phyloP scores from a whole-genome alignment of 2,329 filamentous ascomycete genomes.

The Exophiala sp. region DNA sequence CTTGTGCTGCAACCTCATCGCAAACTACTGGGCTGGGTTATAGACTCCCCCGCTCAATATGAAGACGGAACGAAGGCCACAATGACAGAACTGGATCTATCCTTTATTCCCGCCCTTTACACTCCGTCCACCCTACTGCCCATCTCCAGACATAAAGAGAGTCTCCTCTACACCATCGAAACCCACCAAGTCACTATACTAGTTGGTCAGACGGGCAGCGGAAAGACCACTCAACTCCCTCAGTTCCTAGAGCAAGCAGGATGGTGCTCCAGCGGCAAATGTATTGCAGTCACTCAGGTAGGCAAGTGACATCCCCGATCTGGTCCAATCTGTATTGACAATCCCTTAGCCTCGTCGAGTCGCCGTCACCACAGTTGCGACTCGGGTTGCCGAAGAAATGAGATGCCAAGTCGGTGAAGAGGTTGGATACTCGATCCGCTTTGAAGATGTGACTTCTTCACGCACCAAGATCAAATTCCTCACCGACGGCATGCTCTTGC shows the following conservation, averaged over 20 bases:
- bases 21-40: too few species aligned
- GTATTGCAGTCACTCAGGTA: constrained; percentile 87
- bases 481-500: constrained; percentile 83
- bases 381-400: constrained; percentile 83
- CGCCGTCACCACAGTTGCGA: constrained; percentile 82
- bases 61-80: too few species aligned
- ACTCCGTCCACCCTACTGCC: constrained; percentile 79
- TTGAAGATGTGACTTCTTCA: constrained; percentile 85
- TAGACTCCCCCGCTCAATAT: too few species aligned
- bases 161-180: constrained; percentile 79
- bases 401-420: constrained; percentile 81
- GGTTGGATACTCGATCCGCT: constrained; percentile 83
- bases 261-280: constrained; percentile 78
- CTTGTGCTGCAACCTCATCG: too few species aligned
- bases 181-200: constrained; percentile 78
- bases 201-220: constrained; percentile 87
- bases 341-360: constrained; percentile 75
- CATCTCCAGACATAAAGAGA: constrained; percentile 74
- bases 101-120: constrained; percentile 71
- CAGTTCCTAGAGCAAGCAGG: constrained; percentile 83
- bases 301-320: constrained; percentile 33
- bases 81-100: constrained; percentile 22
- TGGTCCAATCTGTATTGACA: constrained; percentile 11
- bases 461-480: constrained; percentile 88
- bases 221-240: constrained; percentile 92